phyloP scores from a whole-genome alignment of 176 grass and related monocot species.

The Hyparrhenia diplandra region DNA sequence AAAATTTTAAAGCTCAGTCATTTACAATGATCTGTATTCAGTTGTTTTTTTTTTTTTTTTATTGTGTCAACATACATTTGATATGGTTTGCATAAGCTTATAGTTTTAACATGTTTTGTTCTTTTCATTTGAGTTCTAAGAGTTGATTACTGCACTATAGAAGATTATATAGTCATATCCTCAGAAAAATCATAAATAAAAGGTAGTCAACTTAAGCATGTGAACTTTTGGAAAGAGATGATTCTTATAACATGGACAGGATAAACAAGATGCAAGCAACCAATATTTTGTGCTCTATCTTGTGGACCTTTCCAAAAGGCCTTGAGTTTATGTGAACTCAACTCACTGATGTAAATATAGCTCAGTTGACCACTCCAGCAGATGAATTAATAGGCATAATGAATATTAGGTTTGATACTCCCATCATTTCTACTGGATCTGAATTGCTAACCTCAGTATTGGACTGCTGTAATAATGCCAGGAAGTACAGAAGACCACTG shows the following conservation, averaged over 20 bases:
- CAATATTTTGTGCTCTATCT: background rate
- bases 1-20: background rate
- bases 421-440: background rate
- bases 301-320: background rate
- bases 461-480: conserved; percentile 30
- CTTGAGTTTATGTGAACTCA: conserved; percentile 2
- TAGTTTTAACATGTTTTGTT: background rate
- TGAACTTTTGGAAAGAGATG: background rate
- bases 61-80: background rate
- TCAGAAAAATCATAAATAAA: background rate
- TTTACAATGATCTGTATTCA: background rate
- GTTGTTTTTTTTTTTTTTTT: background rate
- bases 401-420: background rate
- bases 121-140: conserved; percentile 2
- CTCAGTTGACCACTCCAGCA: background rate
- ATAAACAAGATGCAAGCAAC: background rate
- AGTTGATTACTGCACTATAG: background rate
- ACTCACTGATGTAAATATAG: background rate
- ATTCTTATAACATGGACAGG: background rate
- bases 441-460: background rate
- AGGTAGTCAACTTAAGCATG: background rate
- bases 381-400: conserved; percentile 3
- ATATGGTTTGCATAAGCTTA: background rate
- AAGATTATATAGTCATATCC: background rate
- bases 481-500: conserved; percentile 94